A percentile compares a stretch with the other conserved stretches of the same genome.
Evolutionary conservation across 2,329 filamentous ascomycete species (phyloP).

Genomic region (Colletotrichum tabaci): DNA sequence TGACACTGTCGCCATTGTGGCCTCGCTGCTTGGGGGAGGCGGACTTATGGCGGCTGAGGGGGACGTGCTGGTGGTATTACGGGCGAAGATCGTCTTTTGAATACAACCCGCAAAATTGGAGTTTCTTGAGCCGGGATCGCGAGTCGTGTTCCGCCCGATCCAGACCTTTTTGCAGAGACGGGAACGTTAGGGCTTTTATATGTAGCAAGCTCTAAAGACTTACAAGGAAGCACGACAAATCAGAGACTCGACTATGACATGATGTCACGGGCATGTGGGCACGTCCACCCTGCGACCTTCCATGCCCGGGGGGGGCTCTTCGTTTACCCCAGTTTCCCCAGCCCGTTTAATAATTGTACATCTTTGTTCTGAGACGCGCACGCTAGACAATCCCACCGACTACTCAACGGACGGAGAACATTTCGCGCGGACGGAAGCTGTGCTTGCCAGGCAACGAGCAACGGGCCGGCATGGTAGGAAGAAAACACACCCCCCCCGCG

Average conservation of each 20-base stretch:
- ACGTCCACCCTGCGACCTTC: neutral
- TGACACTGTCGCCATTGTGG: constrained; percentile 13
- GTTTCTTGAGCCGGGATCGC: too few species aligned
- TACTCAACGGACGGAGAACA: neutral
- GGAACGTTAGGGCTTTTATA: neutral
- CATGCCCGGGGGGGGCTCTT: neutral
- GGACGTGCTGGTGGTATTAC: too few species aligned
- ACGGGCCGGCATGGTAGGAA: too few species aligned
- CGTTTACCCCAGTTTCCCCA: neutral
- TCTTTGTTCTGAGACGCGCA: too few species aligned
- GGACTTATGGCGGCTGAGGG: neutral
- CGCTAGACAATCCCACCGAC: neutral
- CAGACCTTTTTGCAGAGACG: neutral
- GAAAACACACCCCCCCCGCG: too few species aligned
- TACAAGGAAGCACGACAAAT: neutral
- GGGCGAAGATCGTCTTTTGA: neutral
- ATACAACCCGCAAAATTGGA: neutral
- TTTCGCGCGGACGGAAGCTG: neutral
- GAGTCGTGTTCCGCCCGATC: neutral
- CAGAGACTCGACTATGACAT: neutral
- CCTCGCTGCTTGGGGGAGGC: neutral
- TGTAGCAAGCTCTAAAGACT: neutral
- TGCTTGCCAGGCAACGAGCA: too few species aligned
- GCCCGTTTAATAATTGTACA: neutral
- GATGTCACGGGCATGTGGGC: too few species aligned